Conservation (phyloP, 2,329 filamentous ascomycete species). For the Aspergillus quadrilineatus region DNA sequence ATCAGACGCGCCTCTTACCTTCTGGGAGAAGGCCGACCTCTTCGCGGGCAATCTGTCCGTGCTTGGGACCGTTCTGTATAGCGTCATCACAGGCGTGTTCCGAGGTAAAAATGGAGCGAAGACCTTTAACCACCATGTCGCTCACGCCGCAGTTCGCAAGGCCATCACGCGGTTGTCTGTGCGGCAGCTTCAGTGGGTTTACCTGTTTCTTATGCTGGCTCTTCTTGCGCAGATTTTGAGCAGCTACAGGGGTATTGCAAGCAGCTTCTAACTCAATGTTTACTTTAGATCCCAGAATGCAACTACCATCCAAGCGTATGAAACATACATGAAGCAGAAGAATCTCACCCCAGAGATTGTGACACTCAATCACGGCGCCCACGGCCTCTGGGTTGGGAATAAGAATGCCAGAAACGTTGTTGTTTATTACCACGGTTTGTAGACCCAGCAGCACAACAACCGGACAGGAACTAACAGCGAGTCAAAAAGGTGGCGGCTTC, state of each 20-base stretch:
- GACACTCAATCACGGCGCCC: slow-evolving; percentile 30
- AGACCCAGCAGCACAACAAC: background rate
- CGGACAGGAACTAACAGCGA: background rate
- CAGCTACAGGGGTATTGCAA: too few relatives aligned
- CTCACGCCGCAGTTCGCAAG: slow-evolving; percentile 31
- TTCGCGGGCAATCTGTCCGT: slow-evolving; percentile 28
- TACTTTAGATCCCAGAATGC: slow-evolving; percentile 24
- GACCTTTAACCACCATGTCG: slow-evolving; percentile 37
- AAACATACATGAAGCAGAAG: slow-evolving; percentile 24
- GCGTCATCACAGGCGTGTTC: slow-evolving; percentile 37
- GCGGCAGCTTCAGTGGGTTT: slow-evolving; percentile 35
- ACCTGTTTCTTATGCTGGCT: background rate
- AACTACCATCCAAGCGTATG: slow-evolving; percentile 29
- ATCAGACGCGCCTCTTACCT: slow-evolving; percentile 23
- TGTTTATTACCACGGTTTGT: slow-evolving; percentile 40
- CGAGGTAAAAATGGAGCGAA: slow-evolving; percentile 40
- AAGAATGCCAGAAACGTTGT: slow-evolving; percentile 40
- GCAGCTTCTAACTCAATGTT: background rate
- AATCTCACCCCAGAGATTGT: slow-evolving; percentile 32
- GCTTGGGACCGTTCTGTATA: slow-evolving; percentile 27
- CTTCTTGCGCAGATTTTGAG: too few relatives aligned
- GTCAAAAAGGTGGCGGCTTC: slow-evolving; percentile 51
- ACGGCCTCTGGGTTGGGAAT: slow-evolving; percentile 42
- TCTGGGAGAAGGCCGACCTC: slow-evolving; percentile 37
- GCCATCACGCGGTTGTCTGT: slow-evolving; percentile 23